Base-by-base conservation (phyloP, 768 basidiomycete genomes). In the Asterophora parasitica region DNA sequence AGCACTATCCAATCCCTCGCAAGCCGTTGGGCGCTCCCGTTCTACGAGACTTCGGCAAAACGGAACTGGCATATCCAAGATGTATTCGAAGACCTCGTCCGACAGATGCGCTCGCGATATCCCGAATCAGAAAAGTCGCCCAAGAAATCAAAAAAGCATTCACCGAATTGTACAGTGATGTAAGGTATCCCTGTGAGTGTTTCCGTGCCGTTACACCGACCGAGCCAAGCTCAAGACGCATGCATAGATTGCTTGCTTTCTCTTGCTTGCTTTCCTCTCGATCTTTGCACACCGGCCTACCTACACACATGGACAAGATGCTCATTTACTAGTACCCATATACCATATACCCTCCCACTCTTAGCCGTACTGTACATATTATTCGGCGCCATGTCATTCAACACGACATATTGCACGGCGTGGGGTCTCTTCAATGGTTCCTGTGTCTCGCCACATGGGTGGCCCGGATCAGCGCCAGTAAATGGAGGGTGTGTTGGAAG, bases 41-140 rank as follows among this genome's bases (percentile, higher is more conserved):
- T 88, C 59, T 91, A 85, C 60, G 90, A 92, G 67, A 92, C 89
- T 2, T 90, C 88, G n/a, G 87, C 89, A 8, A 92, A 91, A 64
- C 74, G 79, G 39, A 82, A 90, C 59, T 88, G 85, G 88, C 81
- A 91, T 55, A 75, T 92, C 44, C 67, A 68, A 7, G 86, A 88
- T 32, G 88, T 85, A 12, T 92, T 92, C 60, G 81, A 86, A 56
- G 84, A 85, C 50, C 74, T 91, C 23, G 68, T 88, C 39, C 75
- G 76, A 52, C 87, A 86, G 56, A 88, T 91, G 88, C 77, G 83
- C 26, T 63, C 55, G 44, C 75, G 75, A 49, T 87, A 83, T 61
- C 85, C 86, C 13, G 30, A 31, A 31, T 23, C 23, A 23, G 58
- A 68, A 32, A 75, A 78, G 35, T 58, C 63, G 27, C 65, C 65